Base-by-base conservation (phyloP, 257 asterid genomes). In the Ilex asprella region DNA sequence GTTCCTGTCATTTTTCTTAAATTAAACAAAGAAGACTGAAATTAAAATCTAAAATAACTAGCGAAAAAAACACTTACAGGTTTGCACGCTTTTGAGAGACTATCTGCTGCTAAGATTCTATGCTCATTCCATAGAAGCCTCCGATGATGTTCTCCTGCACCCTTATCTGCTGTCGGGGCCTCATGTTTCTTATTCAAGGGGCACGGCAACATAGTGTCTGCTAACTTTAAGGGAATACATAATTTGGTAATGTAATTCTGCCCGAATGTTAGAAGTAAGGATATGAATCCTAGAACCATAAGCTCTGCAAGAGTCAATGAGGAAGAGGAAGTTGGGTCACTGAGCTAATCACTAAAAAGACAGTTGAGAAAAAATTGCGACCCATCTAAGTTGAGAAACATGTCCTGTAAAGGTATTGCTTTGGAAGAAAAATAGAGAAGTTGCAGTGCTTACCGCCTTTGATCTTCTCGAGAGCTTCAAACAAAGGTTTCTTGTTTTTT, bases 201-300 rank as follows among this genome's bases (percentile, higher is more conserved):
- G 53, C 99, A 92, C 0, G 99, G 97, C 76, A 87, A 72, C 93
- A 92, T 86, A 6, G 96, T 89, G 66, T 73, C 50, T 51, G 85
- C 87, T 7, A 74, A 27, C 16, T 61, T 30, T 13, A 69, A 73
- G 30, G 95, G 84, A 61, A 92, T 85, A 78, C 99, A 92, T 29
- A 92, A 67, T 65, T 50, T 62, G 8, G 84, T 72, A 27, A 92
- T 92, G 94, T 83, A 87, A 78, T 72, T 86, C 73, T 92, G 99
- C 13, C 97, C 88, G 50, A 92, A 92, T 49, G 96, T 89, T 57
- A 92, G 70, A 56, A 92, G 78, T 55, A 92, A 73, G 64, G 99
- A 92, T 73, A 92, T 92, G 81, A 92, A 92, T 31, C 99, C 99
- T 65, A 92, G 69, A 77, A 89, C 82, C 99, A 92, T 92, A 76